These are phyloP conservation scores for Arthrobotrys megalospora DNA, from an alignment of 2,329 filamentous ascomycete species.

Conservation along the genomic window DNA sequence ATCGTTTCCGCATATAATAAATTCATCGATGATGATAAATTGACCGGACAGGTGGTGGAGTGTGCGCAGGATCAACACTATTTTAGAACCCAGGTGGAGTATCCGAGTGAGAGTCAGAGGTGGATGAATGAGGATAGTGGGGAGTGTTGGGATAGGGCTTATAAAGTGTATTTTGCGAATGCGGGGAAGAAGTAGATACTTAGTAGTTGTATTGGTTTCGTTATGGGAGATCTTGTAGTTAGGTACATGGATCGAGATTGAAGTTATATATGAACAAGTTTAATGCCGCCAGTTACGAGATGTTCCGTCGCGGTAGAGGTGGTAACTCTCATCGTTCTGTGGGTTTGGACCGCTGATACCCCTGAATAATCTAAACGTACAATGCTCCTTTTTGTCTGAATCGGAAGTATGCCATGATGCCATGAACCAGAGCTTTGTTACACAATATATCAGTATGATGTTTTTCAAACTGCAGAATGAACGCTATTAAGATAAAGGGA, in stretches of 20 bases:
- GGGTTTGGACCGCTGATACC: slow-evolving; percentile 5
- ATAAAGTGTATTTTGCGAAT: slow-evolving; percentile 44
- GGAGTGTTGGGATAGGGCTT: slow-evolving; percentile 48
- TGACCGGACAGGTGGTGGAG: slow-evolving; percentile 68
- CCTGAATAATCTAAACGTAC: slow-evolving; percentile 6
- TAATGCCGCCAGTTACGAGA: slow-evolving; percentile 10
- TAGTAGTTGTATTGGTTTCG: background rate
- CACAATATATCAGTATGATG: background rate
- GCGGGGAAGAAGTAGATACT: background rate
- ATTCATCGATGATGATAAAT: slow-evolving; percentile 65
- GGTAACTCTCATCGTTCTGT: slow-evolving; percentile 20
- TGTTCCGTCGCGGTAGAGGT: slow-evolving; percentile 9
- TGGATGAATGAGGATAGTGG: slow-evolving; percentile 64
- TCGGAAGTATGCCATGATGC: background rate
- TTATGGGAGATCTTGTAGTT: no score
- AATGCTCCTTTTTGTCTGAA: slow-evolving; percentile 1
- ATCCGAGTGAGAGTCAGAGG: slow-evolving; percentile 67
- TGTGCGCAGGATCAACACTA: slow-evolving; percentile 68
- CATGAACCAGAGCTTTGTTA: slow-evolving; percentile 14
- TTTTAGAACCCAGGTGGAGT: slow-evolving; percentile 67
- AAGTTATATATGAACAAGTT: background rate
- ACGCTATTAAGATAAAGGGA: no score
- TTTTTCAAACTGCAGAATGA: background rate
- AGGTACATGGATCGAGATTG: background rate
- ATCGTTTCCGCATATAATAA: slow-evolving; percentile 66